Evolutionary conservation across 2,329 filamentous ascomycete species (phyloP), one percentile per base, ranked within the genome.

Genomic region (Exophiala sp.): DNA sequence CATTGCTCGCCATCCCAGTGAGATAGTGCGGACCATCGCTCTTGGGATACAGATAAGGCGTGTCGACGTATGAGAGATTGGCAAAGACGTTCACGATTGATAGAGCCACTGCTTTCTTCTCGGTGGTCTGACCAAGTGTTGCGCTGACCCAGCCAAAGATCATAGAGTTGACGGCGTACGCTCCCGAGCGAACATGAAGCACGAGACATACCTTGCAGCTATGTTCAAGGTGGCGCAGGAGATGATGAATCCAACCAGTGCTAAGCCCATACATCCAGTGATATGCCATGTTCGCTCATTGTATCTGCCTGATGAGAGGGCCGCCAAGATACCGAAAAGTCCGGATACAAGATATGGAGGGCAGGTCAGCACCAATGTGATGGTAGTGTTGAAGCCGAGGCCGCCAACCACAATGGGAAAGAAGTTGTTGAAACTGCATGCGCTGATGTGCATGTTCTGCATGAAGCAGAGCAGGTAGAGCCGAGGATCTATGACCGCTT

Each of bases 31-130:
- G 71, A 3, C 60, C 65, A 39, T 70, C 68, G 24, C 60, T 64
- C 5, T 21, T 49, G 10, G 80, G 79, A 62, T 88, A 89, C 76
- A 88, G 80, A 62, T 86, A 87, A 52, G 75, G 78, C 0, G 83
- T 83, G 65, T 87, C 90, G 60, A 91, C 90, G 43, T 79, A 83
- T 35, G 81, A 82, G 5, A 78, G 75, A 66, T 91, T 89, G n/a
- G 79, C 82, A 5, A 89, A 75, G 1, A 84, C 84, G 43, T 76
- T 75, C 12, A 73, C 72, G 40, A 75, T 69, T 0, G 69, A 69
- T 14, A 74, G 62, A 5, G 67, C 64, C 5, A 72, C 71, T 11
- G 73, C 71, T 47, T 72, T 72, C 62, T 76, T 76, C 58, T 75
- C 73, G 1, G 3, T 68, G 67, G 14, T 73, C 62, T 6, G 71